Base-by-base conservation (phyloP, 768 basidiomycete species). In the Lepiota subincarnata region DNA sequence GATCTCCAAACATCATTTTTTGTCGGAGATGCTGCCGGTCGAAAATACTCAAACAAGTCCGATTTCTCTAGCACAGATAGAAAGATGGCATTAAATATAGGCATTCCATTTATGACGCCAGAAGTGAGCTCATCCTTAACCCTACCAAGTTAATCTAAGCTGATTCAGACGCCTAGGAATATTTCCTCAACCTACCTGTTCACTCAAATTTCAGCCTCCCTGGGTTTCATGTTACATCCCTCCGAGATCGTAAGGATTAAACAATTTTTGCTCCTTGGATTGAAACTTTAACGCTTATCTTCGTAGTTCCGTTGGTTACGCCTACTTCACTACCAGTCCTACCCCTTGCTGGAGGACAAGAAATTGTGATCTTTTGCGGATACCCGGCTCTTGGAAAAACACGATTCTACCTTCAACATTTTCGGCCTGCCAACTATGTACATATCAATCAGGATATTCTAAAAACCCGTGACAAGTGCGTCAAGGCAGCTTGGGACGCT, bases 381-480 rank as follows among this genome's bases (percentile, higher is more conserved):
- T 80, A 76, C 56, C 79, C 79, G 1, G 75, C 73, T 58, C 55
- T 80, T 36, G 96, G 96, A 38, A 98, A 98, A 68, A 84, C 90
- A 0, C 79, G 87, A 0, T 90, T 97, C 68, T 98, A 77, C 66
- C 73, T 73, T 14, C 75, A 65, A 40, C 73, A 92, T 65, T 95
- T 98, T 67, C 66, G 73, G 14, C 73, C 83, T 0, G 70, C 68
- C 3, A 85, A 79, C 12, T 97, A 98, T 66, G 68, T 76, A 1
- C 91, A 95, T 58, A 77, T 98, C 56, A 96, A 96, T 63, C 93
- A 96, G 68, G 92, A 96, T 64, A 82, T 72, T 2, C 68, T 98
- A 12, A 80, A 81, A 47, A 84, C 83, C n/a, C 77, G 89, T 40
- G 71, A 80, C 8, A 90, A 84, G 60, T 97, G 95, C 60, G 57